These are phyloP conservation scores for Fraxinus xanthoxyloides DNA, from an alignment of 305 asterid genomes.

Conservation along the genomic window DNA sequence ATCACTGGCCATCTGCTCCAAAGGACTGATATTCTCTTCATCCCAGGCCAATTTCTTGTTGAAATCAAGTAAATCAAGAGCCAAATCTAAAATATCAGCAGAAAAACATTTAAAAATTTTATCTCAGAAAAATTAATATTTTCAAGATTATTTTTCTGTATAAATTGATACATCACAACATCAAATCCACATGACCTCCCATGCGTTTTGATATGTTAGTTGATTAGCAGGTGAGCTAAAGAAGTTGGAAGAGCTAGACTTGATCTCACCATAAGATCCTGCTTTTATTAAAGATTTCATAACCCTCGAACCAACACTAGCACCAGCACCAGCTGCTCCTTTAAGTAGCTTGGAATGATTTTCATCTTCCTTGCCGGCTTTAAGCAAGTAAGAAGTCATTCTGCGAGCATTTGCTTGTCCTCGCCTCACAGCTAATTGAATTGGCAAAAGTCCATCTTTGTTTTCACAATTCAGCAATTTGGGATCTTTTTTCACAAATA, in stretches of 20 bases:
- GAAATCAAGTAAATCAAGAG: slow-evolving; percentile 16
- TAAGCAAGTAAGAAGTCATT: slow-evolving; percentile 22
- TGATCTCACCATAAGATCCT: slow-evolving; percentile 18
- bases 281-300: slow-evolving; percentile 15
- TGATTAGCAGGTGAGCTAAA: no score
- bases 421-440: slow-evolving; percentile 12
- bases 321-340: no score
- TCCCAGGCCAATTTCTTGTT: slow-evolving; percentile 25
- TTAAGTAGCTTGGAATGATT: slow-evolving; percentile 7
- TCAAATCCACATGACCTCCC: no score
- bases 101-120: no score
- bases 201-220: no score
- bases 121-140: no score
- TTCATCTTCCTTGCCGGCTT: slow-evolving; percentile 7
- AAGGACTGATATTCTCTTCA: slow-evolving; percentile 13
- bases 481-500: background rate
- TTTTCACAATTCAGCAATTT: background rate
- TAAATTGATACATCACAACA: background rate
- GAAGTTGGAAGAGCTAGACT: no score
- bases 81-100: slow-evolving; percentile 21
- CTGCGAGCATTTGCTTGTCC: background rate
- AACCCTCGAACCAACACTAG: slow-evolving; percentile 9
- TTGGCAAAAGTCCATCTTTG: slow-evolving; percentile 11
- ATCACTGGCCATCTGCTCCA: slow-evolving; percentile 25
- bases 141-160: background rate